Conservation (phyloP, 192 early-diverging fungal genomes). For the Backusella mclennaniae region DNA sequence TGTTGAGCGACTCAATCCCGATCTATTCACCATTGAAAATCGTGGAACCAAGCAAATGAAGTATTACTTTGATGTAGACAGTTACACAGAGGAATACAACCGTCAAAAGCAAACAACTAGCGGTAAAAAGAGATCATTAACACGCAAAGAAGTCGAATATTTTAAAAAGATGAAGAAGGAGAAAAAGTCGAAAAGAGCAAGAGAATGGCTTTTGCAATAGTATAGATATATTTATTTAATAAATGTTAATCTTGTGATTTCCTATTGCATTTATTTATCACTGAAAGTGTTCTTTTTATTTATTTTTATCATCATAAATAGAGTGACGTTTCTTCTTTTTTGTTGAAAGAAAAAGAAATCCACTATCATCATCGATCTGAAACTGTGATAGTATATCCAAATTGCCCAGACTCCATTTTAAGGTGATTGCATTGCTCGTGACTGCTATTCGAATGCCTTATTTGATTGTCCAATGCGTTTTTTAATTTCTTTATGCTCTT, state of each 20-base stretch:
- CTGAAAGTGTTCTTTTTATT: no score
- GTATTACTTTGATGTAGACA: constrained; percentile 43
- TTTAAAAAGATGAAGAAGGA: constrained; percentile 40
- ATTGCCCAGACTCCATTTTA: no score
- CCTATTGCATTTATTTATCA: no score
- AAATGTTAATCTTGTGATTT: no score
- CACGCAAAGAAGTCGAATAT: constrained; percentile 34
- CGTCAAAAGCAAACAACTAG: not conserved
- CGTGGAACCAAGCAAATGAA: constrained; percentile 42
- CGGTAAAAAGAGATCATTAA: constrained; percentile 25
- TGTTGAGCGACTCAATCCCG: constrained; percentile 35
- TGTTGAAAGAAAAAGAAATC: no score
- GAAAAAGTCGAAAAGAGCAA: constrained; percentile 39
- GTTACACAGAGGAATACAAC: constrained; percentile 30
- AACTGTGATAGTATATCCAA: no score
- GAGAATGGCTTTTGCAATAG: constrained; percentile 35
- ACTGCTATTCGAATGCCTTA: not conserved
- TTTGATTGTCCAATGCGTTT: not conserved
- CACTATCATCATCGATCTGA: no score
- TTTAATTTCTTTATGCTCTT: not conserved
- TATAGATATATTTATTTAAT: not conserved
- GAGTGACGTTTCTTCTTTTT: no score
- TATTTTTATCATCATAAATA: no score
- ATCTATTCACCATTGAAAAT: constrained; percentile 37
- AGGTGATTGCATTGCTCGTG: not conserved